Evolutionary conservation across 208 protist species (phyloP).

Genomic region (Novymonas esmeraldas): DNA sequence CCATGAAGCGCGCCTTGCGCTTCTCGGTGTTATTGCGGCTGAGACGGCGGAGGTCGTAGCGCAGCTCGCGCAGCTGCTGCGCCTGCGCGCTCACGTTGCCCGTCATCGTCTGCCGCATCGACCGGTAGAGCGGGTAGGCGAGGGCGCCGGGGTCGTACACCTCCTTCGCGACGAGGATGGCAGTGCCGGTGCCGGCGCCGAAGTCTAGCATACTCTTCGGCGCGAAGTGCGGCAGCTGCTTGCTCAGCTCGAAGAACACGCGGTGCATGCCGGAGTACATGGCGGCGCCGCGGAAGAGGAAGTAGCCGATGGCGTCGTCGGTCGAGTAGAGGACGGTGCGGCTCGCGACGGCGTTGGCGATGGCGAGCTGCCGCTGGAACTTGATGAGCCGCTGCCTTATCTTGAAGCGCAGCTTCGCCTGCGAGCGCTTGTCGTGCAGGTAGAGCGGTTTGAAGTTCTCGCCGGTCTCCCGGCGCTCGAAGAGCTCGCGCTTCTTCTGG

Average conservation of each 20-base stretch:
- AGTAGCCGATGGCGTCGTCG: slow-evolving; percentile 89
- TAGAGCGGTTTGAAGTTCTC: slow-evolving; percentile 74
- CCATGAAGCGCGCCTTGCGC: slow-evolving; percentile 89
- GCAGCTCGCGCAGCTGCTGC: slow-evolving; percentile 68
- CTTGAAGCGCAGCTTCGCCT: slow-evolving; percentile 85
- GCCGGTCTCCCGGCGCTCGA: slow-evolving; percentile 76
- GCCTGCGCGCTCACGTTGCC: slow-evolving; percentile 57
- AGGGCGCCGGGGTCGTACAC: slow-evolving; percentile 85
- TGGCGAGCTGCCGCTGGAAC: slow-evolving; percentile 85
- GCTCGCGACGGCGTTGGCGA: slow-evolving; percentile 79
- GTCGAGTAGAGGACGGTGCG: slow-evolving; percentile 82
- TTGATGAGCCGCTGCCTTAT: slow-evolving; percentile 86
- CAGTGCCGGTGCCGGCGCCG: slow-evolving; percentile 82
- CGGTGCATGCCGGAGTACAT: slow-evolving; percentile 92
- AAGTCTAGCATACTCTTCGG: slow-evolving; percentile 91
- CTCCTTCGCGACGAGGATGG: slow-evolving; percentile 87
- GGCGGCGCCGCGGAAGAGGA: slow-evolving; percentile 84
- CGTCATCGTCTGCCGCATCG: slow-evolving; percentile 82
- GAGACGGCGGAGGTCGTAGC: slow-evolving; percentile 73
- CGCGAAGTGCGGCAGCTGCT: slow-evolving; percentile 87
- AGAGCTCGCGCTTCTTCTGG: slow-evolving; percentile 88
- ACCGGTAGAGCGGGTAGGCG: slow-evolving; percentile 88
- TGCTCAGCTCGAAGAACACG: slow-evolving; percentile 87
- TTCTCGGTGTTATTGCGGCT: slow-evolving; percentile 84
- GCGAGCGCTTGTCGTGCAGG: slow-evolving; percentile 74